Evolutionary conservation across 1,139 yeast genomes (phyloP), one percentile per base, ranked within the genome.

Genomic region (Pichia sp.): DNA sequence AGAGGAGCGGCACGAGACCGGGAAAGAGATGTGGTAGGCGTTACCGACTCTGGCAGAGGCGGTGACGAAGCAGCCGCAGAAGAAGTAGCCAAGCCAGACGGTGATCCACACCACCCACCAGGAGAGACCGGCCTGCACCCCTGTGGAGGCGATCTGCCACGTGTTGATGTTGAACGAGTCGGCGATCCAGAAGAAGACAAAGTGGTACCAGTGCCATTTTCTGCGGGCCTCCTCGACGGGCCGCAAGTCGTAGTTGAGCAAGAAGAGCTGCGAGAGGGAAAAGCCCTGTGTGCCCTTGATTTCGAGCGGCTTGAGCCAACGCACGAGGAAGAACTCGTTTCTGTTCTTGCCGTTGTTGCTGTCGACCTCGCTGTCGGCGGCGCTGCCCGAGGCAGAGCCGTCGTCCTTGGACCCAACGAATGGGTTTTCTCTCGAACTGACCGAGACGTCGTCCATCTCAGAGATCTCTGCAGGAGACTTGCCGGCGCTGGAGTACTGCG

Each of bases 61-160:
- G 23, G 79, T 77, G 46, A 87, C 84, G 63, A 85, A 84, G 6
- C 74, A 62, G 60, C 80, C 57, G 50, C 78, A 73, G 41, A 78
- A 62, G 41, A 70, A 66, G 63, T 79, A 79, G 2, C 83, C 83
- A 4, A 79, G 46, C 95, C 95, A 87, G 23, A 88, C 91, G 0
- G 93, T 79, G 34, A 87, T 66, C 95, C 96, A 88, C 16, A 87
- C 83, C 66, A 83, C 90, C 95, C 95, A 88, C 95, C 95, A 87
- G 18, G 83, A 80, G 70, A 88, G 72, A 7, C 93, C 93, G 41
- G 79, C 76, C 50, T 73, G 74, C 54, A 85, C 84, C 58, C 95
- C 95, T 0, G 95, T 85, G 3, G 93, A 83, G 6, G 95, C 96
- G 62, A 89, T 87, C 71, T 87, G 91, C 91, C 95, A 88, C 10